Percentiles rank a stretch among this genome's conserved stretches.
phyloP scores from a whole-genome alignment of 2,329 filamentous ascomycete species.

The Elsinoe arachidis region DNA sequence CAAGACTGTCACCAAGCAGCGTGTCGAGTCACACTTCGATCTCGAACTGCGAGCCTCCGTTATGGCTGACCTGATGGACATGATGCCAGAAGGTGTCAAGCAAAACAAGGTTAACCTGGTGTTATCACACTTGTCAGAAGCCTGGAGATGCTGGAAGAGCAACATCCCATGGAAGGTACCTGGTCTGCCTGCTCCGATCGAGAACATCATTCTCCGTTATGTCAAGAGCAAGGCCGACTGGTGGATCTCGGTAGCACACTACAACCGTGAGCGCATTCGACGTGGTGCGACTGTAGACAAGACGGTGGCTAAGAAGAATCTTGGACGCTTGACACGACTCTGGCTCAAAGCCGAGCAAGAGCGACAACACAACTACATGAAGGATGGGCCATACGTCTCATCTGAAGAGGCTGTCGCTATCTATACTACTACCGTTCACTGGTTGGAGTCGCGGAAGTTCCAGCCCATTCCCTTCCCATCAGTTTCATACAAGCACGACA shows the following conservation, averaged over 20 bases:
- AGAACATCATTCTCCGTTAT: conserved; percentile 97
- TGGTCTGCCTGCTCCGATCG: conserved; percentile 88
- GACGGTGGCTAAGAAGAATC: conserved; percentile 98
- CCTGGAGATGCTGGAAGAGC: conserved; percentile 99
- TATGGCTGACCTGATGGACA: conserved; percentile 98
- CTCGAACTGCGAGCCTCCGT: conserved; percentile 93
- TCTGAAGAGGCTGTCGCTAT: conserved; percentile 98
- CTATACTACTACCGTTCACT: conserved; percentile 97
- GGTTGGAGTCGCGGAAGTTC: conserved; percentile 96
- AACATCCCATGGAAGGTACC: conserved; percentile 99
- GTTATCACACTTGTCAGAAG: conserved; percentile 91
- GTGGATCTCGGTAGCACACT: conserved; percentile 99
- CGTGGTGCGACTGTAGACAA: conserved; percentile 97
- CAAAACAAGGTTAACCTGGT: conserved; percentile 99
- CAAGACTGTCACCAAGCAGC: conserved; percentile 98
- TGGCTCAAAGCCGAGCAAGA: conserved; percentile 99
- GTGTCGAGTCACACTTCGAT: conserved; percentile 97
- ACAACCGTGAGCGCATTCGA: conserved; percentile 94
- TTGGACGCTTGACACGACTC: conserved; percentile 84
- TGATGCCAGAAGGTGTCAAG: conserved; percentile 99
- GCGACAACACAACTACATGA: conserved; percentile 98
- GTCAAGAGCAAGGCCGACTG: conserved; percentile 99
- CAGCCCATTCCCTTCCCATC: conserved; percentile 98
- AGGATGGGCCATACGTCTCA: conserved; percentile 96
- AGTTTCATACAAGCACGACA: conserved; percentile 99